Evolutionary conservation across 805 yeast species (phyloP).

Genomic region (Cyberlindnera subsufficiens): DNA sequence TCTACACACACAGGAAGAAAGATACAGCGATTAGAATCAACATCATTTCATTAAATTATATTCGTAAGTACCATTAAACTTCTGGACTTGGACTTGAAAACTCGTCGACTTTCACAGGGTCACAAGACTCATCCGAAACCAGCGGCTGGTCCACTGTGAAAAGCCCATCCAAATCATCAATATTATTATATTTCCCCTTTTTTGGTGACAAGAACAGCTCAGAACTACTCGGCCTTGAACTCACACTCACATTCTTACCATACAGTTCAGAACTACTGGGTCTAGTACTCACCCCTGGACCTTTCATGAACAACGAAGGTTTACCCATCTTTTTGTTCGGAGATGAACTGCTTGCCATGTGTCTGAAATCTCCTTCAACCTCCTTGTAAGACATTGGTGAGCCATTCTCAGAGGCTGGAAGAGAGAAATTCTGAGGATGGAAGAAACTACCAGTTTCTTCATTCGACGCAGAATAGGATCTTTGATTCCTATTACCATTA

Average conservation of each 20-base stretch:
- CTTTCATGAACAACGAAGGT: background rate
- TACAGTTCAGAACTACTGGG: slow-evolving; percentile 1
- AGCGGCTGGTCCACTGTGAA: slow-evolving; percentile 2
- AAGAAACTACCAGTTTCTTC: slow-evolving; percentile 10
- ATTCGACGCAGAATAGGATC: slow-evolving; percentile 21
- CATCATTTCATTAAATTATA: background rate
- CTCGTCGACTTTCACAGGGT: slow-evolving; percentile 18
- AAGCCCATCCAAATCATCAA: slow-evolving; percentile 20
- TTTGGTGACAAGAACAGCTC: slow-evolving; percentile 11
- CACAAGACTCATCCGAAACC: slow-evolving; percentile 1
- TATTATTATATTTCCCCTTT: slow-evolving; percentile 8
- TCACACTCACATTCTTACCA: background rate
- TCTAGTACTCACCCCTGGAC: background rate
- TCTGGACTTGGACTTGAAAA: slow-evolving; percentile 1
- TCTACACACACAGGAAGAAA: slow-evolving; percentile 10
- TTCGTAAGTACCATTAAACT: background rate
- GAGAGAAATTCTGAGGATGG: slow-evolving; percentile 5
- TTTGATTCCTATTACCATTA: slow-evolving; percentile 6
- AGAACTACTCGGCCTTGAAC: slow-evolving; percentile 10
- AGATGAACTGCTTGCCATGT: background rate
- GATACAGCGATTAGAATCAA: background rate
- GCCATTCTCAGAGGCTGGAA: slow-evolving; percentile 15
- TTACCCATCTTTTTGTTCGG: background rate
- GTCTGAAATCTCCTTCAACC: slow-evolving; percentile 10
- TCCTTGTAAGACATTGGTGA: slow-evolving; percentile 11